Percentiles rank a stretch among this genome's conserved stretches.
These are phyloP conservation scores for Colletotrichum sp. DNA, from an alignment of 2,329 filamentous ascomycete genomes.

Conservation along the genomic window DNA sequence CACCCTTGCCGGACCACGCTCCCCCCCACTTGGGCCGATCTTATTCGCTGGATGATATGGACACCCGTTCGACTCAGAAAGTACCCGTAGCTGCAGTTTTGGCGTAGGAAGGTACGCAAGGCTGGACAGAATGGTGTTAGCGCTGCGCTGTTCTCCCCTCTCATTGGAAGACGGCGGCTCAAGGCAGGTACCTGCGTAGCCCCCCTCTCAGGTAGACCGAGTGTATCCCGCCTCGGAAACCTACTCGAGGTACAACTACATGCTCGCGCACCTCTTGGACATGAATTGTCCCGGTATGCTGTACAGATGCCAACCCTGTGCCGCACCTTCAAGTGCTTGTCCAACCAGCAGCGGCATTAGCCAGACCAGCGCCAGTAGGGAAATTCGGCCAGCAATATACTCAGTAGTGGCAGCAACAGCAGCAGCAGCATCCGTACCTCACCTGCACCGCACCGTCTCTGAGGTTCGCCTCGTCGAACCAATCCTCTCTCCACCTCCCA, in stretches of 20 bases:
- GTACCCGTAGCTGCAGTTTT: not conserved
- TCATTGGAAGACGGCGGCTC: not conserved
- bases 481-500: conserved; percentile 16
- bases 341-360: not conserved
- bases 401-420: not conserved
- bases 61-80: not conserved
- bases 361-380: not conserved
- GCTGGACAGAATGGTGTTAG: conserved; percentile 4
- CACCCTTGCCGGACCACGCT: not conserved
- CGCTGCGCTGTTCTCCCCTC: not conserved
- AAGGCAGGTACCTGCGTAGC: not conserved
- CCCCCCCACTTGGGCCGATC: not conserved
- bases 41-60: not conserved
- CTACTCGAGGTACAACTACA: not conserved
- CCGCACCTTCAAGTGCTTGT: not conserved
- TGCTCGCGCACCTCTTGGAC: not conserved
- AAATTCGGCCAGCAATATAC: not conserved
- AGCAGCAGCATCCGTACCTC: not conserved
- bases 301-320: not conserved
- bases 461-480: conserved; percentile 9
- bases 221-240: not conserved
- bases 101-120: not conserved
- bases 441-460: not conserved
- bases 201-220: not conserved
- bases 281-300: not conserved